These are phyloP conservation scores for Ceratocystis albifundus DNA, from an alignment of 2,329 filamentous ascomycete species.

Conservation along the genomic window DNA sequence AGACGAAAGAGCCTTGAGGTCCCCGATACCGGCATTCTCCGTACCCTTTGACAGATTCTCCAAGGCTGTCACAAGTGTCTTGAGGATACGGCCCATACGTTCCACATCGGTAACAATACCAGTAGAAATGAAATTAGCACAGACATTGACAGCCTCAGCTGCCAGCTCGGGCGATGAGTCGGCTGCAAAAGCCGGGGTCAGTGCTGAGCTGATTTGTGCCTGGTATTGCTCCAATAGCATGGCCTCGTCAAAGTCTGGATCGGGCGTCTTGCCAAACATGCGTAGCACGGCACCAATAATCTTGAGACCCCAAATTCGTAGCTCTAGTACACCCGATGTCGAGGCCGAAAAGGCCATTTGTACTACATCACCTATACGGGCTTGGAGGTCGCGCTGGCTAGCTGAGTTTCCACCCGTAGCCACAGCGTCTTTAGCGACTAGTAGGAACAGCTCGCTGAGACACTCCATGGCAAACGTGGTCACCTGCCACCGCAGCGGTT, in stretches of 20 bases:
- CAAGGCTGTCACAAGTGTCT: constrained; percentile 77
- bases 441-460: constrained; percentile 67
- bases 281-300: constrained; percentile 89
- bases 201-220: constrained; percentile 89
- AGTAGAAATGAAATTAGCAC: constrained; percentile 92
- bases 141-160: constrained; percentile 92
- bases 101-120: constrained; percentile 96
- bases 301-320: constrained; percentile 81
- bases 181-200: constrained; percentile 89
- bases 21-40: constrained; percentile 63
- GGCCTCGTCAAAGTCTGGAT: constrained; percentile 95
- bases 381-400: constrained; percentile 68
- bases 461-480: constrained; percentile 87
- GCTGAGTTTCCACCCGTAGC: constrained; percentile 65
- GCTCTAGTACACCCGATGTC: constrained; percentile 79
- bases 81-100: constrained; percentile 95
- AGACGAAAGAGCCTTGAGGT: constrained; percentile 81
- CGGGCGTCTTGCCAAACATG: constrained; percentile 89
- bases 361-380: constrained; percentile 79
- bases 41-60: constrained; percentile 67
- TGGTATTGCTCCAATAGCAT: constrained; percentile 97
- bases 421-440: constrained; percentile 62
- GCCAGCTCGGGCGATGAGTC: constrained; percentile 94
- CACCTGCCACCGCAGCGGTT: constrained; percentile 90
- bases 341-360: constrained; percentile 96